phyloP scores from a whole-genome alignment of 805 yeast species.

The Myxozyma sirexii region DNA sequence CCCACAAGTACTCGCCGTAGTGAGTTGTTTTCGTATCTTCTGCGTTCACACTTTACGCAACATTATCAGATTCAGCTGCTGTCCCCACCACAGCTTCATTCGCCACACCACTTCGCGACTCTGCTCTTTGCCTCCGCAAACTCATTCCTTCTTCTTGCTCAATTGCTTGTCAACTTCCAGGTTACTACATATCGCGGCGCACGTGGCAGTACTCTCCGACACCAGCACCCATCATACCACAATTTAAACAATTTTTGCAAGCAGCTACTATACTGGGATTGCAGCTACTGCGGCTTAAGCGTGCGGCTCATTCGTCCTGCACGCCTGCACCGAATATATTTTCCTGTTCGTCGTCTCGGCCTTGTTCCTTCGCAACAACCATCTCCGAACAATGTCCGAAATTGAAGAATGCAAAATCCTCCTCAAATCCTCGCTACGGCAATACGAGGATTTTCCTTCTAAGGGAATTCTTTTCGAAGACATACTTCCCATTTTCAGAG shows the following conservation, averaged over 20 bases:
- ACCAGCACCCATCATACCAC: background rate
- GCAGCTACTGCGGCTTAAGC: background rate
- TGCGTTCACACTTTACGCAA: too few relatives aligned
- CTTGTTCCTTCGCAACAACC: background rate
- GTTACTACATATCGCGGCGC: too few relatives aligned
- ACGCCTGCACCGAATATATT: background rate
- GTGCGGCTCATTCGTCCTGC: background rate
- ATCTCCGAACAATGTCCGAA: slow-evolving; percentile 2
- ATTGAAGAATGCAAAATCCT: slow-evolving; percentile 26
- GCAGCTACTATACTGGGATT: background rate
- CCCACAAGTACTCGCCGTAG: too few relatives aligned
- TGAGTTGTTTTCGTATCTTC: too few relatives aligned
- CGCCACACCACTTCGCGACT: too few relatives aligned
- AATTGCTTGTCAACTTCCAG: too few relatives aligned
- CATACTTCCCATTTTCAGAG: slow-evolving; percentile 88
- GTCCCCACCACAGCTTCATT: too few relatives aligned
- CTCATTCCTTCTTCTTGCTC: too few relatives aligned
- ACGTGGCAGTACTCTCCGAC: background rate
- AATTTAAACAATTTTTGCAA: background rate
- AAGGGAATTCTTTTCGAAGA: slow-evolving; percentile 95
- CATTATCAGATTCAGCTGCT: too few relatives aligned
- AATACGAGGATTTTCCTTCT: slow-evolving; percentile 91
- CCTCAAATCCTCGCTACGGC: slow-evolving; percentile 45
- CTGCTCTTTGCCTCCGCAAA: too few relatives aligned
- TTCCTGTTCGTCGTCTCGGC: background rate